Evolutionary conservation across 2,329 filamentous ascomycete species (phyloP), one percentile per base, ranked within the genome.

Genomic region (Alternaria triticimaculans): DNA sequence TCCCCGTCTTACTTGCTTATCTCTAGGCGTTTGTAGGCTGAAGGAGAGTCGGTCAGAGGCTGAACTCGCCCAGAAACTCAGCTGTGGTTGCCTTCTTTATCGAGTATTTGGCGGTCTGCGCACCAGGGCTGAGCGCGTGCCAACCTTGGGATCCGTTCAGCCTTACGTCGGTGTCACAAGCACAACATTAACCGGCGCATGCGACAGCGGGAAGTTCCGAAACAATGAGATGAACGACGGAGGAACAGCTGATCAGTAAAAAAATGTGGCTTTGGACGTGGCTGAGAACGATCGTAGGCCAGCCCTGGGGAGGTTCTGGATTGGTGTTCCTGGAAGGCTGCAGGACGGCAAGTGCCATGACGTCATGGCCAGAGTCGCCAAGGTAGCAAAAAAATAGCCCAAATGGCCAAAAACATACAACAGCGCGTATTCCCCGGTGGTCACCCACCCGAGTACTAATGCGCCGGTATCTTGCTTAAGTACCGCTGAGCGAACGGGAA

Each of bases 101-200:
- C 37, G 57, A 58, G 48, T 51, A 5, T 60, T 9, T 2, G 30
- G 49, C 21, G 21, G 49, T 41, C 49, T 53, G 49, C 49, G 49
- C 49, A 53, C 49, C 20, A 37, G 59, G 66, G 58, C 45, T 64
- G 60, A 51, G 45, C 66, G 61, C 64, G 61, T 64, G 60, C 66
- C 66, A 58, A 53, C 49, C 20, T 33, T 41, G 10, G 49, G 8
- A 25, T 15, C 37, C n/a, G 37, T 18, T 41, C 30, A 48, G 37
- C 37, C 58, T 48, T 33, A 30, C 20, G 44, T 26, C 45, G 10
- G 57, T 58, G 63, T 66, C 63, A 64, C 70, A 58, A 44, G 55
- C 53, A 55, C 53, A 41, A 41, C 23, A 55, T 44, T 2, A 14
- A 20, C 12, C 12, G 30, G 49, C 10, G 25, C 9, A 1, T 4